Base-by-base conservation (phyloP, 306 rosid species). In the Quercus ilex region DNA sequence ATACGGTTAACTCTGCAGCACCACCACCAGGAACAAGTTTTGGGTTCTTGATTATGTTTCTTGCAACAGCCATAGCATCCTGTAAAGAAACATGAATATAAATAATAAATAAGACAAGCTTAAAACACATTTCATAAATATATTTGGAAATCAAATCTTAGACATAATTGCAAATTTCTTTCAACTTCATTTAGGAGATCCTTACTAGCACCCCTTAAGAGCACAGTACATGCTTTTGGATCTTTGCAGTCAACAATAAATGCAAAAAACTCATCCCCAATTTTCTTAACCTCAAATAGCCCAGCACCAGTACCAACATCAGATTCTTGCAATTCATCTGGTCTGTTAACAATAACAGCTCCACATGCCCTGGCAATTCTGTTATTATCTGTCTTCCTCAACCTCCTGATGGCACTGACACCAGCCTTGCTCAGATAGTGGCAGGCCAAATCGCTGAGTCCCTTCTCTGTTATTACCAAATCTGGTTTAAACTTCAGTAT, bases 21-120 rank as follows among this genome's bases (percentile, higher is more conserved):
- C 99, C 99, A 30, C 99, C 99, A 31, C 98, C 98, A 56, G 98
- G 98, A 75, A 92, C 88, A 83, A 94, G 98, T 83, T 89, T 94
- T 23, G 97, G 97, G 76, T 94, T 90, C 83, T 94, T 94, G 51
- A 94, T 81, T 43, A 94, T 94, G 82, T 94, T 94, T 76, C 98
- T 88, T 28, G 98, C 97, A 52, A 94, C 97, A 58, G 94, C 83
- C 98, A 92, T 88, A 74, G 98, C 98, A 88, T 94, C 98, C 98
- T 94, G 90, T 53, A 53, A 19, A 77, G 60, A 77, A 83, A 75
- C 3, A 76, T 43, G 71, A 8, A 41, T 41, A 41, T 41, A 41
- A 41, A 41, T 41, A 41, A 41, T 41, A 41, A 41, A 2, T 8
- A 8, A 41, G 3, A 0, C 46, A 41, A 41, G 46, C 46, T 41